Percentiles rank a stretch among this genome's conserved stretches.
Evolutionary conservation across 2,329 filamentous ascomycete species (phyloP).

Genomic region (Fusarium papillatum): DNA sequence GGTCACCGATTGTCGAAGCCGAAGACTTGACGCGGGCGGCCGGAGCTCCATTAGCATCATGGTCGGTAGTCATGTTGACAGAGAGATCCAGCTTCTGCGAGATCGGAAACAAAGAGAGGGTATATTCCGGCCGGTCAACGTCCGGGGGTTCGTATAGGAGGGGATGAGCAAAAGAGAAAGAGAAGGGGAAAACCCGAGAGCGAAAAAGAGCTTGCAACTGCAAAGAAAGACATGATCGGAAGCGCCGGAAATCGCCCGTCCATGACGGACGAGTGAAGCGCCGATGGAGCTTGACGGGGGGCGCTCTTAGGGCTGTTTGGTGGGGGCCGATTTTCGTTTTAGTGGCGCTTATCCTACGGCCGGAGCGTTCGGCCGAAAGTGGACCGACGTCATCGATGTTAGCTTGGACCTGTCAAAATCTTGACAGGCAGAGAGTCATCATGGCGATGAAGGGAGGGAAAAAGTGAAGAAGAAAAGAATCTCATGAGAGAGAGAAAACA

Average conservation of each 20-base stretch:
- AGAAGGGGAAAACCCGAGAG: constrained; percentile 11
- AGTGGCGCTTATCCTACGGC: constrained; percentile 10
- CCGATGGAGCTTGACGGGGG: constrained; percentile 28
- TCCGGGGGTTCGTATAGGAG: constrained; percentile 6
- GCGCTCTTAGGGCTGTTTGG: constrained; percentile 21
- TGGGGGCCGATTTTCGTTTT: constrained; percentile 8
- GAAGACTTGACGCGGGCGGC: constrained; percentile 47
- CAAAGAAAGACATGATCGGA: constrained; percentile 25
- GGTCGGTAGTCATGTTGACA: constrained; percentile 43
- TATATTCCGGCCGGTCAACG: constrained; percentile 18
- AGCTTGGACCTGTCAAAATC: not conserved
- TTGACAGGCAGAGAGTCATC: not conserved
- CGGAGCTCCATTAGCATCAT: constrained; percentile 41
- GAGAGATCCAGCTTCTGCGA: constrained; percentile 1
- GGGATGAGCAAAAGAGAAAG: not conserved
- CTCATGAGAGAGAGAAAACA: not conserved
- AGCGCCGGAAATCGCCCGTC: constrained; percentile 37
- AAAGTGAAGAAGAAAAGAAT: not conserved
- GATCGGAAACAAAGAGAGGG: not conserved
- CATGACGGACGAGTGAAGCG: constrained; percentile 25
- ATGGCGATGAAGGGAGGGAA: not conserved
- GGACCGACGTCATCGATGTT: constrained; percentile 1
- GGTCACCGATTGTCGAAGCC: constrained; percentile 49
- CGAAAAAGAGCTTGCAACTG: constrained; percentile 7
- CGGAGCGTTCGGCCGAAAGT: constrained; percentile 31